A percentile compares a stretch with the other conserved stretches of the same genome.
These are phyloP conservation scores for Colletotrichum acutatum DNA, from an alignment of 2,329 filamentous ascomycete species.

Conservation along the genomic window DNA sequence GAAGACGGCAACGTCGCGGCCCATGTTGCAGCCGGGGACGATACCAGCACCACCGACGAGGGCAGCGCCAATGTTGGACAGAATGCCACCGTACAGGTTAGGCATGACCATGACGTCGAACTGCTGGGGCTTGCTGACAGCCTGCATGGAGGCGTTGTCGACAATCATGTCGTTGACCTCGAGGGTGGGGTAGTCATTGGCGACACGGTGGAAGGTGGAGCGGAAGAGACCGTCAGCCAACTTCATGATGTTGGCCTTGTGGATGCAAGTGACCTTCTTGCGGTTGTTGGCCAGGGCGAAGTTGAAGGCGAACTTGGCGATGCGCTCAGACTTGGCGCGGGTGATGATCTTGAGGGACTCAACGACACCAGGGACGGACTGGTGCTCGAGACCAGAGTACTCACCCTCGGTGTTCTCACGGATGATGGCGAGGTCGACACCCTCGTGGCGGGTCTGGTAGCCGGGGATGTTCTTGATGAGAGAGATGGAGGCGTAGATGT, in stretches of 20 bases:
- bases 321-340: slow-evolving; percentile 97
- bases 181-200: slow-evolving; percentile 94
- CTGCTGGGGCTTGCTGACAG: slow-evolving; percentile 94
- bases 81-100: slow-evolving; percentile 97
- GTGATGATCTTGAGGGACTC: slow-evolving; percentile 99
- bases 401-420: slow-evolving; percentile 99
- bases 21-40: slow-evolving; percentile 99
- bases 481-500: slow-evolving; percentile 98
- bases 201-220: slow-evolving; percentile 92
- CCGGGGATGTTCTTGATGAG: slow-evolving; percentile 99
- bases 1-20: slow-evolving; percentile 96
- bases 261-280: slow-evolving; percentile 99
- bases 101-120: slow-evolving; percentile 99
- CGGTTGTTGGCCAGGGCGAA: slow-evolving; percentile 99
- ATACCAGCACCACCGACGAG: slow-evolving; percentile 97
- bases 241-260: slow-evolving; percentile 99
- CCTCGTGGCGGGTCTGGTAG: slow-evolving; percentile 96
- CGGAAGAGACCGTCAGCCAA: slow-evolving; percentile 98
- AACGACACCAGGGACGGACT: slow-evolving; percentile 94
- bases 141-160: slow-evolving; percentile 99
- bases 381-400: slow-evolving; percentile 99
- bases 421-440: slow-evolving; percentile 99
- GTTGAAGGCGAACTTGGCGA: slow-evolving; percentile 97
- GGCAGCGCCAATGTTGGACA: slow-evolving; percentile 98
- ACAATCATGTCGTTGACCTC: slow-evolving; percentile 99